These are phyloP conservation scores for Didymella glomerata DNA, from an alignment of 2,329 filamentous ascomycete species.

Conservation along the genomic window DNA sequence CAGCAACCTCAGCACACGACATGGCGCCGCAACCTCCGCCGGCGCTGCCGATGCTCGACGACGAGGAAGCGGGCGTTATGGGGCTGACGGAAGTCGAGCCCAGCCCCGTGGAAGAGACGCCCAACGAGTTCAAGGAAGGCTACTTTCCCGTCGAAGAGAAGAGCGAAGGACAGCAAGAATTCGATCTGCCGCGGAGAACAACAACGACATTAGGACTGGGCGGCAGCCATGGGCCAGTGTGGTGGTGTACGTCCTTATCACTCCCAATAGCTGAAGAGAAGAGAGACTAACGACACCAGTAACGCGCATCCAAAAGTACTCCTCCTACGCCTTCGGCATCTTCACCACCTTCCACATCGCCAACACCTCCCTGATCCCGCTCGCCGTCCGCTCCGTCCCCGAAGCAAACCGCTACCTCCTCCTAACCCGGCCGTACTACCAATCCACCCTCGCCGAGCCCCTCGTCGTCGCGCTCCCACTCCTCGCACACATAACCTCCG, in stretches of 20 bases:
- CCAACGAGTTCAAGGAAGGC: conserved; percentile 59
- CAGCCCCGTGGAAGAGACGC: conserved; percentile 73
- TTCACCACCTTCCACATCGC: conserved; percentile 55
- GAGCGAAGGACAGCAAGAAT: conserved; percentile 21
- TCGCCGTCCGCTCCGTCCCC: conserved; percentile 62
- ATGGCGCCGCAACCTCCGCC: conserved; percentile 15
- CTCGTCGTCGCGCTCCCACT: conserved; percentile 80
- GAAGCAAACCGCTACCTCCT: conserved; percentile 84
- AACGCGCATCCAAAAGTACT: conserved; percentile 82
- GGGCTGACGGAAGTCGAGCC: conserved; percentile 83
- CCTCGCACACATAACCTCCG: conserved; percentile 77
- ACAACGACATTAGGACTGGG: conserved; percentile 55
- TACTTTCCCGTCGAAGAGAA: conserved; percentile 51
- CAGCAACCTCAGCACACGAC: conserved; percentile 29
- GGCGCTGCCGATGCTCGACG: conserved; percentile 15
- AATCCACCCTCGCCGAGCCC: conserved; percentile 78
- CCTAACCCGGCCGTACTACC: conserved; percentile 90
- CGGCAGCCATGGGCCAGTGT: conserved; percentile 75
- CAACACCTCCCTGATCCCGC: conserved; percentile 57
- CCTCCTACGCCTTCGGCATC: conserved; percentile 69
- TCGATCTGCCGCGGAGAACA: conserved; percentile 10
- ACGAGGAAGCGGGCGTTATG: conserved; percentile 61
- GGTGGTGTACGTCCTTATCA: conserved; percentile 77
- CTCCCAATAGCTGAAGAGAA: too few species aligned
- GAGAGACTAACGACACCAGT: conserved; percentile 58